Evolutionary conservation across 495 filamentous ascomycete genomes (phyloP).

Genomic region (Bacidia rubella): DNA sequence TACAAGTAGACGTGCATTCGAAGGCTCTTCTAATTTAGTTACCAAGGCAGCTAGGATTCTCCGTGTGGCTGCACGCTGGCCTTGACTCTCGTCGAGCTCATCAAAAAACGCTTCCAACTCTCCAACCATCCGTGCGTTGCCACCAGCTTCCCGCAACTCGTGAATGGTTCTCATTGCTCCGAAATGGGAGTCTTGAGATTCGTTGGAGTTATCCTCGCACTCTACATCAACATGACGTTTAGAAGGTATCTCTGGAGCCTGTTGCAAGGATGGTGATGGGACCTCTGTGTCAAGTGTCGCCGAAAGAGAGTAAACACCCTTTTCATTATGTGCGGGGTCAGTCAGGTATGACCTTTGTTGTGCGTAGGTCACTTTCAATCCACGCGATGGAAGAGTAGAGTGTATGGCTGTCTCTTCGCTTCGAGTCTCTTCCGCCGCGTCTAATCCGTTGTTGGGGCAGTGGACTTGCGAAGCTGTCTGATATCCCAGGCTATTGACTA

Average conservation of each 20-base stretch:
- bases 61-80: conserved; percentile 34
- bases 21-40: conserved; percentile 53
- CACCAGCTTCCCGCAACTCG: conserved; percentile 75
- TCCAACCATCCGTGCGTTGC: conserved; percentile 66
- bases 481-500: no score
- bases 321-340: conserved; percentile 27
- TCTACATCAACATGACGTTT: neutral
- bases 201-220: conserved; percentile 24
- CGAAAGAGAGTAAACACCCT: neutral
- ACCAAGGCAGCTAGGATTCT: conserved; percentile 53
- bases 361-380: conserved; percentile 45
- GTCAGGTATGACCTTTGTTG: conserved; percentile 46
- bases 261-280: neutral
- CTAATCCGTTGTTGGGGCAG: no score
- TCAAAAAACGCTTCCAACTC: conserved; percentile 74
- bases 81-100: conserved; percentile 50
- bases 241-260: neutral
- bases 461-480: no score
- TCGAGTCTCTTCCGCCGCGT: neutral
- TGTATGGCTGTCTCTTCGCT: neutral
- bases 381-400: neutral
- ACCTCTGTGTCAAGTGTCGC: neutral
- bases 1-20: conserved; percentile 55
- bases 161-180: conserved; percentile 69
- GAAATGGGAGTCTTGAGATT: conserved; percentile 39